phyloP scores from a whole-genome alignment of 148 eudicot genomes.

The Chenopodium berlandieri region DNA sequence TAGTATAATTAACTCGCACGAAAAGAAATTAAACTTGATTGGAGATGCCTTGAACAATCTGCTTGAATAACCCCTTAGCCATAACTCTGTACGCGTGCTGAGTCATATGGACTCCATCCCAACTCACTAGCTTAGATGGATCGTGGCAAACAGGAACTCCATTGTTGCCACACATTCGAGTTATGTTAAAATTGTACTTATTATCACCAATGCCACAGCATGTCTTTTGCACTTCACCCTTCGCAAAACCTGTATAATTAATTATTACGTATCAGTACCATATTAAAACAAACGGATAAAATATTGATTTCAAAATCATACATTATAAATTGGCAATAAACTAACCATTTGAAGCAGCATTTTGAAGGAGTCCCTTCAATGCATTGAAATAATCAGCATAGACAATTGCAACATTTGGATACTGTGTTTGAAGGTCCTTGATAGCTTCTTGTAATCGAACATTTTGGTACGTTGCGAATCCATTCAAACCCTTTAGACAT shows the following conservation, averaged over 20 bases:
- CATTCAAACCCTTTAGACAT: constrained; percentile 21
- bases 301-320: background rate
- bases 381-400: constrained; percentile 32
- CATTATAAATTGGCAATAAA: background rate
- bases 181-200: background rate
- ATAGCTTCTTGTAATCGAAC: constrained; percentile 16
- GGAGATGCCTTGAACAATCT: constrained; percentile 1
- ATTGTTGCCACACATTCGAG: background rate
- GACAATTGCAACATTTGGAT: constrained; percentile 17
- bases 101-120: constrained; percentile 24
- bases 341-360: constrained; percentile 31
- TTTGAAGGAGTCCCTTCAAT: constrained; percentile 10
- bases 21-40: background rate
- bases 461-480: constrained; percentile 16
- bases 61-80: background rate
- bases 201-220: constrained; percentile 35
- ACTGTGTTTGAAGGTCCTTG: constrained; percentile 10
- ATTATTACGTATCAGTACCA: background rate
- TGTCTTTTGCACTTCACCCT: constrained; percentile 12
- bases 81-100: constrained; percentile 3
- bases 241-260: constrained; percentile 17
- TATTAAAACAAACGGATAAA: background rate
- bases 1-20: background rate
- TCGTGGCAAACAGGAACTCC: background rate
- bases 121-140: constrained; percentile 14